Base-by-base conservation (phyloP, 345 rosid species). In the Citrus inodora region DNA sequence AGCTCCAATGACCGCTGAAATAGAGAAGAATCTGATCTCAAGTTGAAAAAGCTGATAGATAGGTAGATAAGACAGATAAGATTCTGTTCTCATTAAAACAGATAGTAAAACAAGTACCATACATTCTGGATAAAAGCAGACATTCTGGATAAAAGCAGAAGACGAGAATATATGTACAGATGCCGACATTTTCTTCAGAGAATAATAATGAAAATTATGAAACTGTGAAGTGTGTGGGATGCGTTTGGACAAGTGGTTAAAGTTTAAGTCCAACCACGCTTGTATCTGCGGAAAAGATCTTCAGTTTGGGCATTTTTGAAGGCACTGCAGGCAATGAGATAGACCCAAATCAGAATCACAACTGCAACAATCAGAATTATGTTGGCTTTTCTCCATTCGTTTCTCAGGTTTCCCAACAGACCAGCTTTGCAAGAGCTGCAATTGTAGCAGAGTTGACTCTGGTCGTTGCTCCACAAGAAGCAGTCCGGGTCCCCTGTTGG, bases 391-490 rank as follows among this genome's bases (percentile, higher is more conserved):
- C 98, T 90, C 98, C 98, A 93, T 65, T 95, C 98, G 65, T 67
- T 87, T 74, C 97, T 88, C 51, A 95, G 85, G 83, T 91, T 95
- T 30, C 93, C 98, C 6, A 95, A 71, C 60, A 95, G 82, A 56
- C 97, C 98, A 56, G 97, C 98, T 83, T 83, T 92, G 92, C 98
- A 95, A 5, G 98, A 87, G 79, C 86, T 84, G 87, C 98, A 93
- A 60, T 88, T 85, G 82, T 91, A 95, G 88, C 98, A 95, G 21
- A 95, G 94, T 53, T 89, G 95, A 76, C 56, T 85, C 82, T 85
- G 98, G 83, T 92, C 95, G 72, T 95, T 95, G 92, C 37, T 91
- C 98, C 98, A 95, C 65, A 87, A 16, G 81, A 76, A 88, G 85
- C 98, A 95, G 82, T 93, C 98, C 11, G 95, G 87, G 83, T 92